These are phyloP conservation scores for Spathaspora sp. DNA, from an alignment of 805 yeast genomes.

Conservation along the genomic window DNA sequence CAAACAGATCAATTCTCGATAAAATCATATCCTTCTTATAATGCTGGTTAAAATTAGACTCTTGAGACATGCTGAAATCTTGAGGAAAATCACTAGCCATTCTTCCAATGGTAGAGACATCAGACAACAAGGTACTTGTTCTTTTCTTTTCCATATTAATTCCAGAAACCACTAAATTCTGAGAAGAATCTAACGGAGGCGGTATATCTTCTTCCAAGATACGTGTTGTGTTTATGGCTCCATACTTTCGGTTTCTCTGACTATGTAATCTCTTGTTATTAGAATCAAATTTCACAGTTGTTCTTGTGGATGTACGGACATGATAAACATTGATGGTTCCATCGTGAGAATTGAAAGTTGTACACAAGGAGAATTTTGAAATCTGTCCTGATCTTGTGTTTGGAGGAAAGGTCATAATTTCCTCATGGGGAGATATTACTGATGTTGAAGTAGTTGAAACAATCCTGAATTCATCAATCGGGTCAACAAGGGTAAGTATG, in stretches of 20 bases:
- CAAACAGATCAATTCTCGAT: conserved; percentile 51
- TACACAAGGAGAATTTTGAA: conserved; percentile 43
- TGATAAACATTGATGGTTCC: conserved; percentile 52
- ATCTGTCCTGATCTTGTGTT: conserved; percentile 16
- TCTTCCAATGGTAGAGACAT: conserved; percentile 43
- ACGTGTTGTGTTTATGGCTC: conserved; percentile 33
- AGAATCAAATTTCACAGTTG: neutral
- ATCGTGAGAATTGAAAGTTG: conserved; percentile 50
- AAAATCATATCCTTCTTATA: conserved; percentile 68
- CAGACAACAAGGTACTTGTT: conserved; percentile 39
- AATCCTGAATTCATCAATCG: conserved; percentile 68
- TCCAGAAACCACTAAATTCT: conserved; percentile 22
- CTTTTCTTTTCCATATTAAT: conserved; percentile 39
- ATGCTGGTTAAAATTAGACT: conserved; percentile 22
- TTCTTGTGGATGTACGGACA: conserved; percentile 33
- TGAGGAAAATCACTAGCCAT: conserved; percentile 40
- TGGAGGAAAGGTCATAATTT: conserved; percentile 51
- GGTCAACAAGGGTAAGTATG: conserved; percentile 70
- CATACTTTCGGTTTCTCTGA: conserved; percentile 13
- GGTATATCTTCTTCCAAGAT: conserved; percentile 39
- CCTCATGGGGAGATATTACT: conserved; percentile 56
- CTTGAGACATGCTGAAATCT: conserved; percentile 11
- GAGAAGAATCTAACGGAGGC: conserved; percentile 9
- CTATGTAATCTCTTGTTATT: neutral
- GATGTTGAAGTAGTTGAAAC: conserved; percentile 70